A percentile compares a stretch with the other conserved stretches of the same genome.
These are phyloP conservation scores for Haplosporangium sp. DNA, from an alignment of 371 early-diverging fungal species.

Conservation along the genomic window DNA sequence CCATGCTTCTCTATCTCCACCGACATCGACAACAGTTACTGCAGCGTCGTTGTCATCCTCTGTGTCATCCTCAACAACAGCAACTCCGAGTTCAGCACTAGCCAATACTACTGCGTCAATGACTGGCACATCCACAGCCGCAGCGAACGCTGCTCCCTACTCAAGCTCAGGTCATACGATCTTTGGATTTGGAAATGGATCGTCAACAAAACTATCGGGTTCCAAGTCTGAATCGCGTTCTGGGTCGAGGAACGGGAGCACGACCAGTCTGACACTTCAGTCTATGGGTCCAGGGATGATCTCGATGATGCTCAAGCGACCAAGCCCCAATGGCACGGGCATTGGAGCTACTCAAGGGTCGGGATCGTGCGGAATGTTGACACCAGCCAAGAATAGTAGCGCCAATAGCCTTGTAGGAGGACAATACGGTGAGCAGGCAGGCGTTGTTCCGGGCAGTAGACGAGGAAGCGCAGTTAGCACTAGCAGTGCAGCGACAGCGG, in stretches of 20 bases:
- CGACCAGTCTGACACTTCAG: constrained; percentile 35
- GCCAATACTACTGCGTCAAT: too few relatives aligned
- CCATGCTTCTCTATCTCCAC: too few relatives aligned
- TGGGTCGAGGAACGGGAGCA: constrained; percentile 45
- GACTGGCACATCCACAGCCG: neutral
- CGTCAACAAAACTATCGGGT: constrained; percentile 27
- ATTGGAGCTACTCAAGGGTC: neutral
- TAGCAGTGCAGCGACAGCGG: neutral
- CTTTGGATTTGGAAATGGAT: constrained; percentile 40
- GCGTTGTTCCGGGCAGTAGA: constrained; percentile 11
- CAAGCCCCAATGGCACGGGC: constrained; percentile 26
- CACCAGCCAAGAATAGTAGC: constrained; percentile 30
- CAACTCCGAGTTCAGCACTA: neutral
- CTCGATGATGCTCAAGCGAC: constrained; percentile 46
- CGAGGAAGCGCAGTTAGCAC: constrained; percentile 34
- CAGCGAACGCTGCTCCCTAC: neutral
- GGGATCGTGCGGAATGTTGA: constrained; percentile 10
- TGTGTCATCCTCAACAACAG: neutral
- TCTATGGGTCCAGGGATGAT: constrained; percentile 48
- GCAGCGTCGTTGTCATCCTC: constrained; percentile 2
- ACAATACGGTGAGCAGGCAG: constrained; percentile 2
- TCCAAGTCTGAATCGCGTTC: constrained; percentile 39
- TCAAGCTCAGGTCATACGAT: constrained; percentile 22
- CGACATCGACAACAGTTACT: too few relatives aligned
- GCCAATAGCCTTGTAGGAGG: constrained; percentile 20